These are phyloP conservation scores for Termitomyces sp. DNA, from an alignment of 768 basidiomycete genomes.

Conservation along the genomic window DNA sequence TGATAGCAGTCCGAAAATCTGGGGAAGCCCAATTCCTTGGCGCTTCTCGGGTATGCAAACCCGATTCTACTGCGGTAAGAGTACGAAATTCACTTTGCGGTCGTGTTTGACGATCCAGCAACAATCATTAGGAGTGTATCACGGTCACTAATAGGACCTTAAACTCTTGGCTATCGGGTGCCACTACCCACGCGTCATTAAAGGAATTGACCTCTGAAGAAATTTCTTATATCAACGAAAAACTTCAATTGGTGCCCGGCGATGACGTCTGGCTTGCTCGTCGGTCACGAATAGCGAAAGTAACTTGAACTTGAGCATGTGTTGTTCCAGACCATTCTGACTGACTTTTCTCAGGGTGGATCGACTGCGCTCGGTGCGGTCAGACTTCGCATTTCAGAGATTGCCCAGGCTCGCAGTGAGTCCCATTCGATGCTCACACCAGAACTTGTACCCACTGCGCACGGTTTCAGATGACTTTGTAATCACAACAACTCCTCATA, in stretches of 20 bases:
- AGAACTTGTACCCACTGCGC: conserved; percentile 11
- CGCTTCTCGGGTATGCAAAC: conserved; percentile 34
- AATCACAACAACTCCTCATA: conserved; percentile 63
- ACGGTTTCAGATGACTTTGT: conserved; percentile 49
- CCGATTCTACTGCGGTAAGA: conserved; percentile 29
- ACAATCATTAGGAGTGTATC: conserved; percentile 42
- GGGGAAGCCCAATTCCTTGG: conserved; percentile 37
- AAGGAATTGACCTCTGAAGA: conserved; percentile 20
- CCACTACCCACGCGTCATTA: conserved; percentile 20
- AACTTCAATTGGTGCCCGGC: conserved; percentile 42
- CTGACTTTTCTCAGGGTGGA: conserved; percentile 59
- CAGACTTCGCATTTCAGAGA: conserved; percentile 63
- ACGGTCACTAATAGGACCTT: conserved; percentile 43
- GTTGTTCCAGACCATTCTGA: conserved; percentile 20
- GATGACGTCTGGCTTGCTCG: conserved; percentile 58
- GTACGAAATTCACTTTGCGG: not conserved
- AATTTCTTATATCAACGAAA: conserved; percentile 33
- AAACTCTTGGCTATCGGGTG: conserved; percentile 44
- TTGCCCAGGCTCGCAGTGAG: conserved; percentile 63
- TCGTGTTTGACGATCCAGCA: conserved; percentile 13
- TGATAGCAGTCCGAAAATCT: conserved; percentile 41
- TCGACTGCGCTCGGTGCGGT: conserved; percentile 78
- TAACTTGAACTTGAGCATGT: conserved; percentile 26
- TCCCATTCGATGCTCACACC: conserved; percentile 9
- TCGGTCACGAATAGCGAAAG: conserved; percentile 51